phyloP scores from a whole-genome alignment of 2,329 filamentous ascomycete species.

The Arthrinium phaeospermum region DNA sequence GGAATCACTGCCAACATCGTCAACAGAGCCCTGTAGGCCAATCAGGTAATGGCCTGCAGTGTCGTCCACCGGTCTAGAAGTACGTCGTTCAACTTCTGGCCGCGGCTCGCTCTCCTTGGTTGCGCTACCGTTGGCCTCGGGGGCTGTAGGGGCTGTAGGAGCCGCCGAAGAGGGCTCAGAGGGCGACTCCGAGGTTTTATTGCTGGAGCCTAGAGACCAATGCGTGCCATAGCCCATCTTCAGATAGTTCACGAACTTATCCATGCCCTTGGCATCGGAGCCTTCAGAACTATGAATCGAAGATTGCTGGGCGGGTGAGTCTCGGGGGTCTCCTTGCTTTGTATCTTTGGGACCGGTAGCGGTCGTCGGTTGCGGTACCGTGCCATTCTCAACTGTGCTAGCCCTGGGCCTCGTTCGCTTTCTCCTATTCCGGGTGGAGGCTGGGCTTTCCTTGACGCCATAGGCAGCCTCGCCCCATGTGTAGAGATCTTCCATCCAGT shows the following conservation, averaged over 20 bases:
- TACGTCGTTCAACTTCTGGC: conserved; percentile 18
- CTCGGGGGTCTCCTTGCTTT: background rate
- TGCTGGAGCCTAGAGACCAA: conserved; percentile 55
- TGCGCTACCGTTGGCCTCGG: conserved; percentile 19
- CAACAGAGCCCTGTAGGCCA: conserved; percentile 69
- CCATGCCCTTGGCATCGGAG: conserved; percentile 48
- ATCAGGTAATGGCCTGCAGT: conserved; percentile 64
- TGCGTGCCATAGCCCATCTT: conserved; percentile 73
- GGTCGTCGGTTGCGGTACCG: conserved; percentile 22
- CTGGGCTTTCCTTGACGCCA: conserved; percentile 80
- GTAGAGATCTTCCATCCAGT: conserved; percentile 91
- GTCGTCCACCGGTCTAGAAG: conserved; percentile 25
- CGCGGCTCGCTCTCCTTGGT: conserved; percentile 21
- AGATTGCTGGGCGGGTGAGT: conserved; percentile 20
- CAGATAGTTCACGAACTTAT: conserved; percentile 67
- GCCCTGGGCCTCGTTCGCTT: conserved; percentile 41
- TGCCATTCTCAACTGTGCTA: conserved; percentile 21
- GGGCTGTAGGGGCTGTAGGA: conserved; percentile 22
- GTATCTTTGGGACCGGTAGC: background rate
- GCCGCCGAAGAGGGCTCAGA: background rate
- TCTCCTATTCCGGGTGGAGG: conserved; percentile 62
- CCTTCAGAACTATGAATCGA: conserved; percentile 27
- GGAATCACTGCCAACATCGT: conserved; percentile 47
- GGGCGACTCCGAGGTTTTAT: background rate
- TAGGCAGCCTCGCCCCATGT: conserved; percentile 84